phyloP scores from a whole-genome alignment of 495 filamentous ascomycete species.

The Daldinia childiae region DNA sequence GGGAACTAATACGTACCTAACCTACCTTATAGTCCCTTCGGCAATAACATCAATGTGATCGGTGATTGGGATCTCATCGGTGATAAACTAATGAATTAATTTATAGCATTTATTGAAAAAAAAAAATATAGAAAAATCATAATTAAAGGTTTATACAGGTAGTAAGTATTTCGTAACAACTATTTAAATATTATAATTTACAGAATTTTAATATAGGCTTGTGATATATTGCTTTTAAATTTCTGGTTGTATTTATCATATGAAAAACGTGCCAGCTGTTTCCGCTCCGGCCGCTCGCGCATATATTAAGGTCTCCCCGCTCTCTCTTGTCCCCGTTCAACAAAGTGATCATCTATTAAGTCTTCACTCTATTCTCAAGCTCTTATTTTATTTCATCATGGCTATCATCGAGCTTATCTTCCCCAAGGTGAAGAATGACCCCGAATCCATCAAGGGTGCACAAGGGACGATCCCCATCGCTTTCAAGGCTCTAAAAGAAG shows the following conservation, averaged over 20 bases:
- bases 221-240: not conserved
- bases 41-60: not conserved
- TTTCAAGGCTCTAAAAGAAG: conserved; percentile 13
- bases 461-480: not conserved
- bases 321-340: not conserved
- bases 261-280: not conserved
- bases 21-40: not conserved
- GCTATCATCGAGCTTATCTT: conserved; percentile 37
- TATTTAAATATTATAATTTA: too few relatives aligned
- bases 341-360: not conserved
- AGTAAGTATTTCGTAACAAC: not conserved
- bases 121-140: not conserved
- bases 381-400: conserved; percentile 17
- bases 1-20: too few relatives aligned
- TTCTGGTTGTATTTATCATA: not conserved
- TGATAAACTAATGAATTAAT: not conserved
- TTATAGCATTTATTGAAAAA: not conserved
- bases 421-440: conserved; percentile 30
- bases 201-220: not conserved
- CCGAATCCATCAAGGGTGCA: conserved; percentile 15
- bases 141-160: not conserved
- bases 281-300: not conserved
- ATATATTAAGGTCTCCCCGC: not conserved
- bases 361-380: not conserved
- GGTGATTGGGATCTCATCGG: not conserved